Base-by-base conservation (phyloP, 2,329 filamentous ascomycete genomes). In the Trichoderma sp. region DNA sequence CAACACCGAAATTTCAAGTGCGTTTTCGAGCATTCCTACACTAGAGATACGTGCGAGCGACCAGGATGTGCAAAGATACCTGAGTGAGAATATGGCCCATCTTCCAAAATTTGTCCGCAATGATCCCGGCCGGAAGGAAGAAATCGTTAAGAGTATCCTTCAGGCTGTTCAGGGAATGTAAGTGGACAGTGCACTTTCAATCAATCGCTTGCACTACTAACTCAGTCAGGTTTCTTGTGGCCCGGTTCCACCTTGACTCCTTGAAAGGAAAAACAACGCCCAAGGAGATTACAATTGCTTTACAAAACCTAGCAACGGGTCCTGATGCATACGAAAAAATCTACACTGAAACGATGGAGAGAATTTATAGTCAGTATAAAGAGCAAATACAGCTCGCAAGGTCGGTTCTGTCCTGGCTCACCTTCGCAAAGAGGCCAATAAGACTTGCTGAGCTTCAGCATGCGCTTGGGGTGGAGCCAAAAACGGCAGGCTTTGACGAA, bases 401-500 rank as follows among this genome's bases (percentile, higher is more conserved):
- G 0, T 47, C 43, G n/a, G 4, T 47, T 6, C 0, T 47, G 4
- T 47, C 43, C 4, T 47, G 43, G 43, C 18, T 47, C 1, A 6
- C 1, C 43, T 47, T 47, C 0, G 18, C 43, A 6, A 21, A 21
- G 43, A 21, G 43, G 9, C 43, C 43, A 47, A n/a, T 47, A 8
- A 47, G 18, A 11, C n/a, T 47, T 11, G 0, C 4, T 47, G 43
- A 51, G 9, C 43, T 51, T 21, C 43, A 3, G 9, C n/a, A 51
- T 2, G 43, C n/a, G 0, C n/a, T 51, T 1, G n/a, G 1, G 0
- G 43, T 47, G 0, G 1, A 21, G 0, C 18, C 8, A 2, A 2
- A 1, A 1, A 3, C 21, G 1, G 9, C 43, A 2, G 0, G 1
- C 2, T 47, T 51, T 51, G 43, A 51, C 43, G 1, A 12, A 21